A percentile compares a stretch with the other conserved stretches of the same genome.
Conservation (phyloP, 306 rosid species). For the Prunus kanzakura region DNA sequence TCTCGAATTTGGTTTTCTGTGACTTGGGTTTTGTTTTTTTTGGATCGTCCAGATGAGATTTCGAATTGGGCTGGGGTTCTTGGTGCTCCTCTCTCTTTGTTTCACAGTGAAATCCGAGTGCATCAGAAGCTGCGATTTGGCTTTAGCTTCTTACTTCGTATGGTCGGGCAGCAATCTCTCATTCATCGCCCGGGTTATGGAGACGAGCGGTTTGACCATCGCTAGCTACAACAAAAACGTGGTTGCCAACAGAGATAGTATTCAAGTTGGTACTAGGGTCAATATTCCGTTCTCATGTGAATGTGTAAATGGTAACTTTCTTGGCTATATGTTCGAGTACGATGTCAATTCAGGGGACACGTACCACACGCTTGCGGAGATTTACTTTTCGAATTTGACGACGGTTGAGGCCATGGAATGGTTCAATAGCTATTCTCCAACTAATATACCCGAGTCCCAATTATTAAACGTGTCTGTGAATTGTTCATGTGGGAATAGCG, state of each 20-base stretch:
- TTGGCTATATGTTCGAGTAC: constrained; percentile 60
- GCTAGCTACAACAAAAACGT: constrained; percentile 29
- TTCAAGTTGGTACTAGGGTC: background rate
- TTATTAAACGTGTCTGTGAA: constrained; percentile 43
- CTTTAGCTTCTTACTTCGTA: constrained; percentile 58
- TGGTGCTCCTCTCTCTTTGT: constrained; percentile 23
- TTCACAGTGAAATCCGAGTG: constrained; percentile 48
- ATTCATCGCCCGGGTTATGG: constrained; percentile 10
- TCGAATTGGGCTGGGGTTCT: constrained; percentile 20
- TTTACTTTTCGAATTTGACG: constrained; percentile 45
- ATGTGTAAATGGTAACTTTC: constrained; percentile 46
- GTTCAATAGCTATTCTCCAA: constrained; percentile 36
- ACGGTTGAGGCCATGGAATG: constrained; percentile 37
- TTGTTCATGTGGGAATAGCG: constrained; percentile 63
- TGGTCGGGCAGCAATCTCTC: background rate
- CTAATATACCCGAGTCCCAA: constrained; percentile 17
- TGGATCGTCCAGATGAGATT: constrained; percentile 39
- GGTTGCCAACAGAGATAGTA: constrained; percentile 4
- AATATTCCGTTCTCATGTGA: constrained; percentile 58
- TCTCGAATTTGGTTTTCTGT: background rate
- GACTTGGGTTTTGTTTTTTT: background rate
- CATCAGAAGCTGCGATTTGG: constrained; percentile 46
- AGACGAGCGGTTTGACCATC: constrained; percentile 8
- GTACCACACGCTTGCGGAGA: constrained; percentile 38
- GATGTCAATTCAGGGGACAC: constrained; percentile 24